Conservation (phyloP, 108 stramenopile species). For the Nitzschia sp. region DNA sequence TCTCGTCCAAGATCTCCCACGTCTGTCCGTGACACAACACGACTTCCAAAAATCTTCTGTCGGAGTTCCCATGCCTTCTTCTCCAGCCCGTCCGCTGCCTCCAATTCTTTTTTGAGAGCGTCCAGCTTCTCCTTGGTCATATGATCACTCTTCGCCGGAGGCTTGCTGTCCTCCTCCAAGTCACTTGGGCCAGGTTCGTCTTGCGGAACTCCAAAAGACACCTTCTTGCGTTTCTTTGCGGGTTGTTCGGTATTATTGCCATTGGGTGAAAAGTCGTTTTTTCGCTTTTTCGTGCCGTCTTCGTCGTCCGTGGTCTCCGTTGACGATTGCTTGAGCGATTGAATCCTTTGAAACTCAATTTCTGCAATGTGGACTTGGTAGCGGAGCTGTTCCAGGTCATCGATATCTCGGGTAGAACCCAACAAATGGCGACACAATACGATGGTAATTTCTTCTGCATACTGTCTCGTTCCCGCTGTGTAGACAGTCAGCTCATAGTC, state of each 20-base stretch:
- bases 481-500: constrained; percentile 84
- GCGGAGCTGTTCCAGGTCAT: constrained; percentile 42
- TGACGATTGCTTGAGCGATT: neutral
- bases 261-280: neutral
- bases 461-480: constrained; percentile 87
- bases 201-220: constrained; percentile 35
- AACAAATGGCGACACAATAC: constrained; percentile 76
- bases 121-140: constrained; percentile 47
- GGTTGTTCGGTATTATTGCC: neutral
- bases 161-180: neutral
- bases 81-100: constrained; percentile 67
- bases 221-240: constrained; percentile 43
- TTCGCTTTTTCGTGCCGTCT: constrained; percentile 19
- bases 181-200: neutral
- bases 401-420: constrained; percentile 44
- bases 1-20: constrained; percentile 82
- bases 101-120: constrained; percentile 45
- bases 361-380: constrained; percentile 36
- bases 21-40: constrained; percentile 87
- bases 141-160: constrained; percentile 14
- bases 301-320: constrained; percentile 6
- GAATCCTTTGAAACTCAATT: constrained; percentile 13
- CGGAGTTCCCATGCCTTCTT: constrained; percentile 58
- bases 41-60: constrained; percentile 77
- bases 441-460: constrained; percentile 84